These are phyloP conservation scores for Penicillium sp. DNA, from an alignment of 2,329 filamentous ascomycete species.

Conservation along the genomic window DNA sequence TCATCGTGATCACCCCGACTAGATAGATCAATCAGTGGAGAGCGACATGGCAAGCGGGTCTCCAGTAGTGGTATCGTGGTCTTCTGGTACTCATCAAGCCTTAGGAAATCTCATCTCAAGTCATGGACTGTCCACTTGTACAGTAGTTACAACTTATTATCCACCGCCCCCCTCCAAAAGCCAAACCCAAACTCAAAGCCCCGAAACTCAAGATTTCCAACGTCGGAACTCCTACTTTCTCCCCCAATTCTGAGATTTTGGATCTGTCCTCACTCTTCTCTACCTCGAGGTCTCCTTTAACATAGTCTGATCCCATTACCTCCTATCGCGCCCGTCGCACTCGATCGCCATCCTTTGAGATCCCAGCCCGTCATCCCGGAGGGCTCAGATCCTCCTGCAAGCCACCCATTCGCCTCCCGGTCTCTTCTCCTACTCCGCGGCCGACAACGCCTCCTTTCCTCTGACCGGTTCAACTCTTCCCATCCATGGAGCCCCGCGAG, in stretches of 20 bases:
- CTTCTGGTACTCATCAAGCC: neutral
- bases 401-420: neutral
- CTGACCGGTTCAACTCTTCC: neutral
- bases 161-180: slow-evolving; percentile 9
- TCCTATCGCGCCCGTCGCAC: neutral
- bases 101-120: slow-evolving; percentile 24
- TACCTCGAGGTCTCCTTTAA: neutral
- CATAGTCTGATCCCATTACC: neutral
- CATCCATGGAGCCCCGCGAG: slow-evolving; percentile 27
- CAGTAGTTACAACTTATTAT: slow-evolving; percentile 7
- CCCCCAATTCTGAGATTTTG: neutral
- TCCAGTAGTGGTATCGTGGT: neutral
- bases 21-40: neutral
- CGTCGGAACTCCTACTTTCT: neutral
- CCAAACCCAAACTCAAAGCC: neutral
- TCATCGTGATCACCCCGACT: neutral
- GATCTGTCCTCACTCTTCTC: slow-evolving; percentile 1
- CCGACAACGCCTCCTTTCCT: slow-evolving; percentile 6
- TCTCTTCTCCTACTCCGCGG: neutral
- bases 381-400: slow-evolving; percentile 15
- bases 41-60: neutral
- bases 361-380: slow-evolving; percentile 3
- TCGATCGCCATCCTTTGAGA: neutral
- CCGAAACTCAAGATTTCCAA: neutral
- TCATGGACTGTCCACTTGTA: neutral